Conservation (phyloP, 352 stramenopile genomes). For the Pythium periplocum region DNA sequence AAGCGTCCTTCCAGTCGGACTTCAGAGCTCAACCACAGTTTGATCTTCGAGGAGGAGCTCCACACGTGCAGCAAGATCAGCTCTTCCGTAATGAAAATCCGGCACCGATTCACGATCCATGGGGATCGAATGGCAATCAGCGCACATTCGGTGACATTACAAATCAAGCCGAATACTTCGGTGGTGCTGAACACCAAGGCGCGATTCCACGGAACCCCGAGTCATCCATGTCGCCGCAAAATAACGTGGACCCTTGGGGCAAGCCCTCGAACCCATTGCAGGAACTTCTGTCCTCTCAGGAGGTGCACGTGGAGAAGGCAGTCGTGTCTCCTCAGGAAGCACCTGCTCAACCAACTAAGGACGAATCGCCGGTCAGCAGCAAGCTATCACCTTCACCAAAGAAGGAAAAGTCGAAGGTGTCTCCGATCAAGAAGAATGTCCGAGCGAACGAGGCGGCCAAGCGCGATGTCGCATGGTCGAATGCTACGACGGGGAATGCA, state of each 20-base stretch:
- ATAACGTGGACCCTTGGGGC: slow-evolving; percentile 10
- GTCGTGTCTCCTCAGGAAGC: slow-evolving; percentile 6
- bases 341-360: too few species aligned
- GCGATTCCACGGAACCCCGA: background rate
- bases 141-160: slow-evolving; percentile 3
- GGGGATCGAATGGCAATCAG: slow-evolving; percentile 2
- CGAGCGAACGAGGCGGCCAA: slow-evolving; percentile 13
- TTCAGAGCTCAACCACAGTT: slow-evolving; percentile 38
- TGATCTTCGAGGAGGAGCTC: background rate
- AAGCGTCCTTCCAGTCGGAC: slow-evolving; percentile 46
- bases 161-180: slow-evolving; percentile 8
- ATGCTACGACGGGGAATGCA: slow-evolving; percentile 7
- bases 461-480: slow-evolving; percentile 37
- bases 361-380: slow-evolving; percentile 5
- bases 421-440: slow-evolving; percentile 26
- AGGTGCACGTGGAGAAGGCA: too few species aligned
- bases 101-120: slow-evolving; percentile 10
- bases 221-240: background rate
- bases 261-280: background rate
- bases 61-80: too few species aligned
- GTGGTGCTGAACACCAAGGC: background rate
- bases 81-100: slow-evolving; percentile 5
- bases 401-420: slow-evolving; percentile 25
- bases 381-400: slow-evolving; percentile 12
- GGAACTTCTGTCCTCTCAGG: too few species aligned